A percentile compares a stretch with the other conserved stretches of the same genome.
phyloP scores from a whole-genome alignment of 768 basidiomycete genomes.

The Thelephora ganbajun region DNA sequence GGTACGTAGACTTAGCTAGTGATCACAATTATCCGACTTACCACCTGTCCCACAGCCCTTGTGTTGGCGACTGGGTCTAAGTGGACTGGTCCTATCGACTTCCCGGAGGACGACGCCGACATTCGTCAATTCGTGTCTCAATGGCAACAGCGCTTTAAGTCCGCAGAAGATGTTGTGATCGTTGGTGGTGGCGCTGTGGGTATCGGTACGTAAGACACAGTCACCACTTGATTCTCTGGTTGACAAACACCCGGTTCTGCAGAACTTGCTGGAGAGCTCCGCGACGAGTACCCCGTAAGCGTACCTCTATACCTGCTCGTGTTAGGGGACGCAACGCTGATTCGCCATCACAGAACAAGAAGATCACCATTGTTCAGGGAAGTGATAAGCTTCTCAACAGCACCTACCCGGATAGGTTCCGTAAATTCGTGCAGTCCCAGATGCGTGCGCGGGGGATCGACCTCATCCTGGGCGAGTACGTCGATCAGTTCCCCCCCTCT shows the following conservation, averaged over 20 bases:
- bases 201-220: constrained; percentile 18
- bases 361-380: constrained; percentile 50
- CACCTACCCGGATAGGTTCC: constrained; percentile 39
- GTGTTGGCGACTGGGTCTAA: constrained; percentile 44
- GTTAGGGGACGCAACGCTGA: background rate
- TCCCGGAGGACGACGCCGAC: constrained; percentile 24
- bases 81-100: constrained; percentile 35
- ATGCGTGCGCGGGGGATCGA: constrained; percentile 32
- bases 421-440: constrained; percentile 29
- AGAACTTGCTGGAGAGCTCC: constrained; percentile 34
- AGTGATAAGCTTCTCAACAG: constrained; percentile 36
- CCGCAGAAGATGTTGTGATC: constrained; percentile 19
- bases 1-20: too few relatives aligned
- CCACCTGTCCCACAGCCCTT: constrained; percentile 21
- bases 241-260: background rate
- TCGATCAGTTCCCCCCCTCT: constrained; percentile 30
- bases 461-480: constrained; percentile 34
- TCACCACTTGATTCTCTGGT: constrained; percentile 19
- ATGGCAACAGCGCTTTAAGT: constrained; percentile 18
- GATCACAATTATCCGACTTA: too few relatives aligned
- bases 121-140: constrained; percentile 8
- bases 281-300: constrained; percentile 25
- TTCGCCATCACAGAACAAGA: constrained; percentile 17
- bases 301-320: constrained; percentile 3
- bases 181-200: constrained; percentile 26